Base-by-base conservation (phyloP, 148 eudicot genomes). In the Rhododendron henanense region DNA sequence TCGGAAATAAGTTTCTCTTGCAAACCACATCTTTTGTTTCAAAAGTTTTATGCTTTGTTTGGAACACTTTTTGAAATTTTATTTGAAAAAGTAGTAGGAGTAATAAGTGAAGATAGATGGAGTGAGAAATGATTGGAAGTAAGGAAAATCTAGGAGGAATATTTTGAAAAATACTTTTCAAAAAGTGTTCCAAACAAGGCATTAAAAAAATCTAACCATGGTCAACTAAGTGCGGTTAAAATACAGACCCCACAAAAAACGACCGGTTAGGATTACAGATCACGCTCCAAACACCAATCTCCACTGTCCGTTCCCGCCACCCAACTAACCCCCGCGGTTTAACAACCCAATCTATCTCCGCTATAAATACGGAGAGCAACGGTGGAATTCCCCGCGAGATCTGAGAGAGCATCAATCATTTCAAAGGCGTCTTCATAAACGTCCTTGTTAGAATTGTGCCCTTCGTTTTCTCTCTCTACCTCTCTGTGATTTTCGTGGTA, bases 371-470 rank as follows among this genome's bases (percentile, higher is more conserved):
- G 47, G 79, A 75, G 45, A 15, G n/a, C 47, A 75, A 19, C 7
- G 47, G 48, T 75, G 0, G 39, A 33, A 71, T 4, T 21, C 21
- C 47, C 39, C 79, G 47, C 2, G 47, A 75, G 44, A 75, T 16
- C 45, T 13, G 76, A 69, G 28, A 71, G 67, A 35, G 78, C 78
- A 35, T 74, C 78, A 37, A 33, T 75, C 79, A 37, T 75, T 39
- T 39, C 45, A 39, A 67, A 75, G 79, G 79, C 79, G 79, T 75
- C 79, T 75, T 75, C 11, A 75, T 75, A 75, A 75, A 75, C 79
- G 79, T 8, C 79, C 19, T 75, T 75, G 78, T 55, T 31, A 18
- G 78, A 7, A 63, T 74, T 74, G 47, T 90, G 88, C 83, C 89
- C 47, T 48, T 81, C 39, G 85, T 88, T 21, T 25, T 79, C 71